These are phyloP conservation scores for Russula sp. DNA, from an alignment of 768 basidiomycete genomes.

Conservation along the genomic window DNA sequence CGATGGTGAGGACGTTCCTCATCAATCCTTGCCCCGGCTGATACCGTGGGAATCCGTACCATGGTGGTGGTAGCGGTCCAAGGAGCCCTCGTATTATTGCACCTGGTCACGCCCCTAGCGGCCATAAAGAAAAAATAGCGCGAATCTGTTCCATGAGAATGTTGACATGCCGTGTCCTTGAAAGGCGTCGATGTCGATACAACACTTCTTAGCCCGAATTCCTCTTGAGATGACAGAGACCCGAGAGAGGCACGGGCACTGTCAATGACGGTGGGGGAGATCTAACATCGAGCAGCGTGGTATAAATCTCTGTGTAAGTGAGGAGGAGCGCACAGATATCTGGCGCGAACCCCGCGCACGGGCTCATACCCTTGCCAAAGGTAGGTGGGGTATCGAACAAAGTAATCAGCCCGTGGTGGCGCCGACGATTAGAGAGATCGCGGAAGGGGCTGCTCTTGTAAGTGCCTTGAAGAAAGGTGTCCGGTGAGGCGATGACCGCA, in stretches of 20 bases:
- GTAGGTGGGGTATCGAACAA: conserved; percentile 33
- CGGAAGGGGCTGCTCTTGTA: conserved; percentile 41
- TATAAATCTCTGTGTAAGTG: conserved; percentile 47
- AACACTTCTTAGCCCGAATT: conserved; percentile 62
- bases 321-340: conserved; percentile 43
- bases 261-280: too few species aligned
- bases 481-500: neutral
- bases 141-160: conserved; percentile 48
- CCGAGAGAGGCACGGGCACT: conserved; percentile 55
- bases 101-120: neutral
- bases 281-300: conserved; percentile 59
- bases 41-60: too few species aligned
- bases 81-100: neutral
- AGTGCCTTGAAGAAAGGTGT: conserved; percentile 31
- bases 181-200: conserved; percentile 37
- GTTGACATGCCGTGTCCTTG: conserved; percentile 60
- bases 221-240: conserved; percentile 53
- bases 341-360: conserved; percentile 31
- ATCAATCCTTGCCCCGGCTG: too few species aligned
- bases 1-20: too few species aligned
- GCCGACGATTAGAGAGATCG: conserved; percentile 36
- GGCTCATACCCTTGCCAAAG: conserved; percentile 26
- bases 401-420: conserved; percentile 36
- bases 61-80: too few species aligned
- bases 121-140: neutral